A percentile compares a stretch with the other conserved stretches of the same genome.
phyloP scores from a whole-genome alignment of 805 yeast species.

The Kazachstania bromeliacearum region DNA sequence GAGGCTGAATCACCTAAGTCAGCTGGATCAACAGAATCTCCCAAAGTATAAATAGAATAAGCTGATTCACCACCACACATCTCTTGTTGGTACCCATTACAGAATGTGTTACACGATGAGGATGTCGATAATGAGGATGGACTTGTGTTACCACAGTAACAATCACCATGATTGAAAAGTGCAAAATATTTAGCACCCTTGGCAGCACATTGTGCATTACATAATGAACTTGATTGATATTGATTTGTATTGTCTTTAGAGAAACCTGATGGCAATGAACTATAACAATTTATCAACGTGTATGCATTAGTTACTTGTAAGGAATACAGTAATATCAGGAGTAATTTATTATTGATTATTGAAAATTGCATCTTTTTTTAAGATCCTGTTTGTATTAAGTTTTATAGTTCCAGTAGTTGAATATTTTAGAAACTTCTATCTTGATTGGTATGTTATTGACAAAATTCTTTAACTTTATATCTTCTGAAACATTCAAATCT shows the following conservation, averaged over 20 bases:
- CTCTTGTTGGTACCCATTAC: slow-evolving; percentile 51
- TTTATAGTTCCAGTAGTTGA: too few relatives aligned
- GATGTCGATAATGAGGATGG: slow-evolving; percentile 15
- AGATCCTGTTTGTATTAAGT: too few relatives aligned
- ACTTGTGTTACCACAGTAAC: slow-evolving; percentile 26
- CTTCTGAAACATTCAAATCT: too few relatives aligned
- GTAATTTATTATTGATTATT: too few relatives aligned
- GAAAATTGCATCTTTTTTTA: too few relatives aligned
- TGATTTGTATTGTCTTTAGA: slow-evolving; percentile 14
- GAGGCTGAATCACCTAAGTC: slow-evolving; percentile 2
- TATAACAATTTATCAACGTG: slow-evolving; percentile 20
- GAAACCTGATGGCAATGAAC: slow-evolving; percentile 25
- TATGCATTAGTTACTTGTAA: slow-evolving; percentile 5
- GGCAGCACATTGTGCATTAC: slow-evolving; percentile 15
- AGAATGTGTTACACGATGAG: slow-evolving; percentile 26
- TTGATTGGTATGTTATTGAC: too few relatives aligned
- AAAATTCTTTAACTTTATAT: too few relatives aligned
- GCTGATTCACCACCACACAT: slow-evolving; percentile 53
- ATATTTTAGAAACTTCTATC: too few relatives aligned
- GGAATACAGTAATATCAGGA: neutral
- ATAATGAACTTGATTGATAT: slow-evolving; percentile 24
- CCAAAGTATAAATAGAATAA: slow-evolving; percentile 37
- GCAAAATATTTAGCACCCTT: slow-evolving; percentile 24
- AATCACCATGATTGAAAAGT: slow-evolving; percentile 18
- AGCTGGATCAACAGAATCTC: slow-evolving; percentile 4